phyloP scores from a whole-genome alignment of 768 basidiomycete genomes.

The Rhodotorula diobovata region DNA sequence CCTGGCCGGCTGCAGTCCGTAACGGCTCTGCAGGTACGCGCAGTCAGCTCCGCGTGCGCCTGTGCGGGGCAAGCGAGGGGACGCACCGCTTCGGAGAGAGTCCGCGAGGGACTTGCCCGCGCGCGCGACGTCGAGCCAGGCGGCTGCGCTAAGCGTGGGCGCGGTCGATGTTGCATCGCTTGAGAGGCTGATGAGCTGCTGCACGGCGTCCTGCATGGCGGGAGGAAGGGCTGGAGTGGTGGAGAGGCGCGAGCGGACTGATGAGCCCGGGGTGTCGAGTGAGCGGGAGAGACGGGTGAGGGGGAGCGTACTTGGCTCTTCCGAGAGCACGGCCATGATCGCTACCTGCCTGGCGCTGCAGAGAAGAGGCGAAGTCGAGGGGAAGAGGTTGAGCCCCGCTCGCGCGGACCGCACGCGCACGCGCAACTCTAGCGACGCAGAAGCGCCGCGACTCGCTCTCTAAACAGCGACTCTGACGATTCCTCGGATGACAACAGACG shows the following conservation, averaged over 20 bases:
- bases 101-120: constrained; percentile 19
- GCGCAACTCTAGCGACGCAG: too few species aligned
- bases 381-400: too few species aligned
- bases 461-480: too few species aligned
- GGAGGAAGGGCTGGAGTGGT: too few species aligned
- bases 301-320: neutral
- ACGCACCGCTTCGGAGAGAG: constrained; percentile 19
- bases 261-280: neutral
- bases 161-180: accelerated
- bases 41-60: too few species aligned
- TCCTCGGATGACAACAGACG: too few species aligned
- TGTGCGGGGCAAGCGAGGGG: neutral
- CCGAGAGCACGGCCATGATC: neutral
- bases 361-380: neutral
- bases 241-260: neutral
- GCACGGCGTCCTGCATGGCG: neutral
- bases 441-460: too few species aligned
- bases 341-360: neutral
- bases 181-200: neutral
- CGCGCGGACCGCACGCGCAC: too few species aligned
- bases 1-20: neutral
- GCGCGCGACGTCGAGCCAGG: neutral
- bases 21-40: neutral
- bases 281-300: too few species aligned
- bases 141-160: neutral